phyloP scores from a whole-genome alignment of 129 eudicot species.

The Flaveria ramosissima region DNA sequence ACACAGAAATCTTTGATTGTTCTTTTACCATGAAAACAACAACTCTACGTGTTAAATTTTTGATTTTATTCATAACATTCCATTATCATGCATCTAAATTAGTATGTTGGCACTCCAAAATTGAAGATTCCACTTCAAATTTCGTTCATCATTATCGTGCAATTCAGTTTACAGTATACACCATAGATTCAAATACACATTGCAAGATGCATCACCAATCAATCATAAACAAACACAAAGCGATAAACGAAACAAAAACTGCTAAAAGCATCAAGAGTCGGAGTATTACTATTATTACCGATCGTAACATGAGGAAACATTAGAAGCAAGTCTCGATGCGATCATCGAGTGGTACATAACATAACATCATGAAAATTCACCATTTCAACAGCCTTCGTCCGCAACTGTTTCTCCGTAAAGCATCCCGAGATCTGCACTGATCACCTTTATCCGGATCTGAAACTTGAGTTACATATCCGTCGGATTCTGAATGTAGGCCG shows the following conservation, averaged over 20 bases:
- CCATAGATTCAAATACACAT: not conserved
- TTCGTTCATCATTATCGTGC: not conserved
- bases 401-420: constrained; percentile 43
- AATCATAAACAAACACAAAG: too few relatives aligned
- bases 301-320: constrained; percentile 29
- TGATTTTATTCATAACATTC: too few relatives aligned
- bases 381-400: constrained; percentile 45
- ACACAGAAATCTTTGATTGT: too few relatives aligned
- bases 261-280: too few relatives aligned
- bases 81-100: too few relatives aligned
- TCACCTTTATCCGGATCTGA: not conserved
- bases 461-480: not conserved
- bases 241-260: too few relatives aligned
- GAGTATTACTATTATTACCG: not conserved
- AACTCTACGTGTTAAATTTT: too few relatives aligned
- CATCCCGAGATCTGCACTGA: constrained; percentile 12
- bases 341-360: constrained; percentile 48
- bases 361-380: constrained; percentile 37
- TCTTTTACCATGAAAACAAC: too few relatives aligned
- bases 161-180: not conserved
- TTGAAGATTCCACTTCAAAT: not conserved
- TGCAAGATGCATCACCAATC: not conserved
- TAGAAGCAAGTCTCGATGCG: constrained; percentile 42
- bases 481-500: constrained; percentile 42
- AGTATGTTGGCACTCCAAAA: not conserved